phyloP scores from a whole-genome alignment of 257 asterid species.

The Ehretia macrophylla region DNA sequence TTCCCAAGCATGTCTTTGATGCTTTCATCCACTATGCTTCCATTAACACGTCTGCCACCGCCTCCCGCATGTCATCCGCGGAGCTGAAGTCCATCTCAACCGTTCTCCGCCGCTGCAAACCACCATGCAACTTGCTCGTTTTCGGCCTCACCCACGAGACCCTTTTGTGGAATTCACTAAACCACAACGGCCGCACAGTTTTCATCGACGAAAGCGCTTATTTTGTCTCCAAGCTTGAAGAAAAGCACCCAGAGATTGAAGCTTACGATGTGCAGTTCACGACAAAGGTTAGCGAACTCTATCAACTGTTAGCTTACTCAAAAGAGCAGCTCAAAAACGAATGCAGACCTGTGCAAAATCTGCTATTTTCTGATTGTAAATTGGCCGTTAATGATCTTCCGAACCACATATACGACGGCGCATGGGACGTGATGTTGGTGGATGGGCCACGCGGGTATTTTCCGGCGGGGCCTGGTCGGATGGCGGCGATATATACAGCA shows the following conservation, averaged over 20 bases:
- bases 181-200: constrained; percentile 73
- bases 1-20: constrained; percentile 42
- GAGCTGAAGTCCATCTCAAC: constrained; percentile 50
- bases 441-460: constrained; percentile 76
- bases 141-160: constrained; percentile 80
- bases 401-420: constrained; percentile 76
- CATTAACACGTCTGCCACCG: constrained; percentile 15
- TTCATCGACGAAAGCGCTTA: constrained; percentile 65
- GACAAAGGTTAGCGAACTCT: constrained; percentile 59
- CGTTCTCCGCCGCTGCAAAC: constrained; percentile 56
- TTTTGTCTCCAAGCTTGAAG: constrained; percentile 43
- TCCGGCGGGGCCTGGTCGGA: constrained; percentile 62
- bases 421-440: constrained; percentile 71
- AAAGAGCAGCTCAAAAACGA: constrained; percentile 34
- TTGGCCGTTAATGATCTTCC: constrained; percentile 78
- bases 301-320: constrained; percentile 47
- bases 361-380: constrained; percentile 77
- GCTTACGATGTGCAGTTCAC: constrained; percentile 74
- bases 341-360: constrained; percentile 75
- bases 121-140: constrained; percentile 70
- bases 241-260: constrained; percentile 53
- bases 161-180: constrained; percentile 69
- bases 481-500: constrained; percentile 70
- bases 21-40: constrained; percentile 78
- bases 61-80: constrained; percentile 45